These are phyloP conservation scores for Globisporangium spiculum DNA, from an alignment of 352 stramenopile species.

Conservation along the genomic window DNA sequence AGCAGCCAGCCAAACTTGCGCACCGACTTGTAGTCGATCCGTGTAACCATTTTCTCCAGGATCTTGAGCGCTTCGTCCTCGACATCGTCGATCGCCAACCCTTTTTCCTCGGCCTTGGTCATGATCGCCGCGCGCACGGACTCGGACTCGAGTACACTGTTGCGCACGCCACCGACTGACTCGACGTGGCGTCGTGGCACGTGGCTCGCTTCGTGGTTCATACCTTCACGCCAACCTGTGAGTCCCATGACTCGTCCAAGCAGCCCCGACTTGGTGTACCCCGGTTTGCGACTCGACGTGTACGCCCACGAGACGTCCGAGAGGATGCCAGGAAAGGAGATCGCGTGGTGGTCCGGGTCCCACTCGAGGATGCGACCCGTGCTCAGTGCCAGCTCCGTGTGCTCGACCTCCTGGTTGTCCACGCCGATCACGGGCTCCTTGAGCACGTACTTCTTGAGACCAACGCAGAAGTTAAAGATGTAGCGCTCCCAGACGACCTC, in stretches of 20 bases:
- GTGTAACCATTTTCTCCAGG: slow-evolving; percentile 71
- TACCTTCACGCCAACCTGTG: slow-evolving; percentile 82
- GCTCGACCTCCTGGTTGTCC: slow-evolving; percentile 70
- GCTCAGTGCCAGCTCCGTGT: slow-evolving; percentile 79
- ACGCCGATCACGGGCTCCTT: slow-evolving; percentile 83
- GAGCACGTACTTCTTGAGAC: slow-evolving; percentile 81
- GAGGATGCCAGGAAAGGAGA: slow-evolving; percentile 82
- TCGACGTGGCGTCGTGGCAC: slow-evolving; percentile 71
- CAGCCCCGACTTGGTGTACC: slow-evolving; percentile 82
- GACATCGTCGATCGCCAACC: slow-evolving; percentile 40
- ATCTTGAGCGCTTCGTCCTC: slow-evolving; percentile 60
- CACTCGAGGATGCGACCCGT: slow-evolving; percentile 81
- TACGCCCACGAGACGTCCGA: slow-evolving; percentile 88
- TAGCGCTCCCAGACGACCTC: slow-evolving; percentile 86
- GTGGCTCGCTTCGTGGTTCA: slow-evolving; percentile 85
- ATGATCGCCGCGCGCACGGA: slow-evolving; percentile 57
- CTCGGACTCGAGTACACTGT: slow-evolving; percentile 66
- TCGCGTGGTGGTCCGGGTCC: slow-evolving; percentile 87
- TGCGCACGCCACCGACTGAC: slow-evolving; percentile 56
- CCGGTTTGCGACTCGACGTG: slow-evolving; percentile 83
- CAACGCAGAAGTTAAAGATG: slow-evolving; percentile 82
- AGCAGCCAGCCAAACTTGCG: slow-evolving; percentile 78
- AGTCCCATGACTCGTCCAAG: slow-evolving; percentile 84
- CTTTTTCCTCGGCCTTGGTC: slow-evolving; percentile 26
- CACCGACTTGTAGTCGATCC: slow-evolving; percentile 73